Percentiles rank a stretch among this genome's conserved stretches.
phyloP scores from a whole-genome alignment of 106 monocot genomes.

The Cymbidium sinense region DNA sequence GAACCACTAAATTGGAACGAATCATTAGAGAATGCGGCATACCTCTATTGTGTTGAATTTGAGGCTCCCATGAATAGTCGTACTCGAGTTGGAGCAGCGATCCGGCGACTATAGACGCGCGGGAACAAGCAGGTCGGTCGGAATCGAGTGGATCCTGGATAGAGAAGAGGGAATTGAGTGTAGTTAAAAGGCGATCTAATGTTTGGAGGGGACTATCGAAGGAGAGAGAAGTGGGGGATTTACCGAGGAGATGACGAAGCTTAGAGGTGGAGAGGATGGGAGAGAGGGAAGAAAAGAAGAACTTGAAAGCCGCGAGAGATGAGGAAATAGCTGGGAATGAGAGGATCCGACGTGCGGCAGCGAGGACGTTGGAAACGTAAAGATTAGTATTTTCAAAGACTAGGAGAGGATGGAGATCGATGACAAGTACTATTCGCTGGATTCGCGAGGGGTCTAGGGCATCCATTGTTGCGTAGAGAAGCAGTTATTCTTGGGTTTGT shows the following conservation, averaged over 20 bases:
- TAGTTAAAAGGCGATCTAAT: constrained; percentile 27
- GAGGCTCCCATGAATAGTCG: constrained; percentile 69
- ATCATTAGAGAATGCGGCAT: constrained; percentile 7
- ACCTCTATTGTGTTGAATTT: constrained; percentile 7
- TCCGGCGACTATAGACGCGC: constrained; percentile 34
- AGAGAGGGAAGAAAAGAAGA: constrained; percentile 79
- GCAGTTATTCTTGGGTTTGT: neutral
- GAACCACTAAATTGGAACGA: constrained; percentile 49
- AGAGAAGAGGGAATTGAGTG: constrained; percentile 25
- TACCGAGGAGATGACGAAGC: constrained; percentile 41
- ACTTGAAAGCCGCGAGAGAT: constrained; percentile 49
- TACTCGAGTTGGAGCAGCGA: constrained; percentile 62
- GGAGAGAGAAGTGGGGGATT: constrained; percentile 20
- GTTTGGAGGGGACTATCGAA: constrained; percentile 32
- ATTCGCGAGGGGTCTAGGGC: constrained; percentile 11
- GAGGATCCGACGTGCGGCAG: constrained; percentile 35
- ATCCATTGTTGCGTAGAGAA: constrained; percentile 1
- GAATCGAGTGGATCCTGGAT: neutral
- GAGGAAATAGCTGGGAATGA: constrained; percentile 23
- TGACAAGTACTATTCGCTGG: constrained; percentile 50
- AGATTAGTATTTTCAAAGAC: constrained; percentile 8
- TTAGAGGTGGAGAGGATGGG: constrained; percentile 63
- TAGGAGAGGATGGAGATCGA: constrained; percentile 61
- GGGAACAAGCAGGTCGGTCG: neutral
- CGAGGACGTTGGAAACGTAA: constrained; percentile 18